These are phyloP conservation scores for Neurospora sp. DNA, from an alignment of 495 filamentous ascomycete species.

Conservation along the genomic window DNA sequence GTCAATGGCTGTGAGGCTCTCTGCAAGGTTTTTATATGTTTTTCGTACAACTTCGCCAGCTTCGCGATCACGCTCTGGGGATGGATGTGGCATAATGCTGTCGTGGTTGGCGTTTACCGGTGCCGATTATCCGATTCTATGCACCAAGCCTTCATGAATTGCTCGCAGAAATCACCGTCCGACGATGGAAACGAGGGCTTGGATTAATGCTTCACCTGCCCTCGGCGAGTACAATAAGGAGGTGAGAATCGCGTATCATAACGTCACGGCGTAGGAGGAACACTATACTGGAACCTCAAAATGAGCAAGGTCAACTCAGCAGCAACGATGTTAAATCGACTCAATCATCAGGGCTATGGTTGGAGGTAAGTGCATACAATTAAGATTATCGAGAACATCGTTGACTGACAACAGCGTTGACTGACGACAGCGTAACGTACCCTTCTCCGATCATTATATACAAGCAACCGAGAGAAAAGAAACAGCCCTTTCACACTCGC, in stretches of 20 bases:
- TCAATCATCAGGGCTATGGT: not conserved
- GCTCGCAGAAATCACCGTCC: not conserved
- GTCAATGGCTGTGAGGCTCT: not conserved
- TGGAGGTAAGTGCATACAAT: not conserved
- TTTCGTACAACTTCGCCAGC: not conserved
- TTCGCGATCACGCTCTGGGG: not conserved
- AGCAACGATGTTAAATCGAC: not conserved
- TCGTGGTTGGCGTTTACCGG: not conserved
- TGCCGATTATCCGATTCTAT: not conserved
- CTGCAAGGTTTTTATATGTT: too few species aligned
- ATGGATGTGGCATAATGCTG: too few species aligned
- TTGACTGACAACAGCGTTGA: not conserved
- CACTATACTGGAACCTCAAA: not conserved
- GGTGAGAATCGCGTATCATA: too few species aligned
- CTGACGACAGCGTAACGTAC: not conserved
- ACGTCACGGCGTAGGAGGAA: too few species aligned
- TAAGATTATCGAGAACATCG: not conserved
- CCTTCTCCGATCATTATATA: not conserved
- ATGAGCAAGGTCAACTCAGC: not conserved
- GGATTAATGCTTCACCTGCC: not conserved
- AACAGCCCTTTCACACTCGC: not conserved
- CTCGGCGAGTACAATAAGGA: not conserved
- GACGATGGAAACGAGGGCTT: not conserved
- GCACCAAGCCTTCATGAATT: not conserved
- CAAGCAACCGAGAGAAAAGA: not conserved